These are phyloP conservation scores for Pleurotus cornucopiae DNA, from an alignment of 768 basidiomycete genomes.

Conservation along the genomic window DNA sequence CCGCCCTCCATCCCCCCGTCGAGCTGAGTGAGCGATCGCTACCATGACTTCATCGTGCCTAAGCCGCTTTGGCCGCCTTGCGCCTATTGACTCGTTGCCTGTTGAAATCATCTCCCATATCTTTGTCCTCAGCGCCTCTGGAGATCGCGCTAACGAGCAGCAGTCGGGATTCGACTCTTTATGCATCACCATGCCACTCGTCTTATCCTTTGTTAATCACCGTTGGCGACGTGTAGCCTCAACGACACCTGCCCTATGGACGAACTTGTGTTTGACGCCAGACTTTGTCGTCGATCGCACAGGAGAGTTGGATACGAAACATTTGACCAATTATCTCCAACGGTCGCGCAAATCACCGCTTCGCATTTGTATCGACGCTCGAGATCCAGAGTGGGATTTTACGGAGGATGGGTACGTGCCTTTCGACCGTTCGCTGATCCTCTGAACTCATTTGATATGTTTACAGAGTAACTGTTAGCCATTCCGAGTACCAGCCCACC, in stretches of 20 bases:
- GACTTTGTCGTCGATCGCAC: conserved; percentile 14
- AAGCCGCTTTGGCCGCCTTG: not conserved
- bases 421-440: not conserved
- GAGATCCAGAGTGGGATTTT: conserved; percentile 59
- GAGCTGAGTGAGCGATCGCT: not conserved
- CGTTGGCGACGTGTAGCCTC: conserved; percentile 51
- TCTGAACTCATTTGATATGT: conserved; percentile 9
- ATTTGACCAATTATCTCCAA: conserved; percentile 36
- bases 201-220: conserved; percentile 42
- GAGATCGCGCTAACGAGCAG: conserved; percentile 15
- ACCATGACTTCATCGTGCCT: not conserved
- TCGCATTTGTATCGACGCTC: conserved; percentile 54
- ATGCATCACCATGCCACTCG: conserved; percentile 39
- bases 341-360: conserved; percentile 46
- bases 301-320: conserved; percentile 27
- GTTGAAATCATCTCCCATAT: conserved; percentile 56
- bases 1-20: conserved; percentile 23
- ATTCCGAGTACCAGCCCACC: conserved; percentile 27
- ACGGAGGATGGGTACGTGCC: conserved; percentile 40
- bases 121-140: conserved; percentile 43
- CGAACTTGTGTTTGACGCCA: conserved; percentile 45
- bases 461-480: conserved; percentile 19
- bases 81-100: conserved; percentile 42
- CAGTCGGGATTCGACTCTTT: conserved; percentile 32
- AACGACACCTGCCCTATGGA: conserved; percentile 49